Conservation (phyloP, 495 filamentous ascomycete species). For the Poronia punctata region DNA sequence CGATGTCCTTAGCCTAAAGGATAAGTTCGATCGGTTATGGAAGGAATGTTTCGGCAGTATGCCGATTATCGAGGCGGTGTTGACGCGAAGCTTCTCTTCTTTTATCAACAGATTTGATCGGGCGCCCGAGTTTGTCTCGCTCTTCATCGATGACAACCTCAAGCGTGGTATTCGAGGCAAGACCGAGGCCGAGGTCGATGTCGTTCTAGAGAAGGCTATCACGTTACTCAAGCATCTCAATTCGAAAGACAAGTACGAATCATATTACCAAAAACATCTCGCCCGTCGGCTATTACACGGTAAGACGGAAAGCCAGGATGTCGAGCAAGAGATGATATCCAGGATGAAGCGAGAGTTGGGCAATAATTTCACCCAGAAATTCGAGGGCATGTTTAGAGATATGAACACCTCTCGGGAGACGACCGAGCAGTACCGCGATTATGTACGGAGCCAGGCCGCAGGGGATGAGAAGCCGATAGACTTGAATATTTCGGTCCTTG, state of each 20-base stretch:
- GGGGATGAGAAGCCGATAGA: conserved; percentile 64
- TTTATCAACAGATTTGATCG: conserved; percentile 85
- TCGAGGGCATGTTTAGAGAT: conserved; percentile 98
- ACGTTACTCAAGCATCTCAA: conserved; percentile 75
- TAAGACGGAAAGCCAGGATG: conserved; percentile 79
- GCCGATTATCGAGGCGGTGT: conserved; percentile 67
- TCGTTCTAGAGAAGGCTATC: conserved; percentile 82
- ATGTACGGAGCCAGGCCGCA: conserved; percentile 58
- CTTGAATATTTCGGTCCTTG: conserved; percentile 76
- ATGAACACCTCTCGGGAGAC: conserved; percentile 87
- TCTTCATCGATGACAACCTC: conserved; percentile 96
- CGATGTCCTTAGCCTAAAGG: conserved; percentile 76
- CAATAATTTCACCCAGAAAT: conserved; percentile 83
- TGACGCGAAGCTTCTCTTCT: conserved; percentile 76
- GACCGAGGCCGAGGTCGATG: conserved; percentile 84
- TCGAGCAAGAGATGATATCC: conserved; percentile 90
- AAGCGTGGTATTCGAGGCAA: conserved; percentile 91
- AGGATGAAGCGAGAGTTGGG: conserved; percentile 95
- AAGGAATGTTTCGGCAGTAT: conserved; percentile 62
- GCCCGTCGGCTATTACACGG: conserved; percentile 77
- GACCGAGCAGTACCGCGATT: conserved; percentile 62
- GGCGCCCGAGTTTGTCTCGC: conserved; percentile 84
- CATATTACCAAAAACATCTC: conserved; percentile 97
- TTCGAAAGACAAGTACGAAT: conserved; percentile 93
- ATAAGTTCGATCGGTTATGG: conserved; percentile 82